Conservation (phyloP, 2,329 filamentous ascomycete genomes). For the Cytospora schulzeri region DNA sequence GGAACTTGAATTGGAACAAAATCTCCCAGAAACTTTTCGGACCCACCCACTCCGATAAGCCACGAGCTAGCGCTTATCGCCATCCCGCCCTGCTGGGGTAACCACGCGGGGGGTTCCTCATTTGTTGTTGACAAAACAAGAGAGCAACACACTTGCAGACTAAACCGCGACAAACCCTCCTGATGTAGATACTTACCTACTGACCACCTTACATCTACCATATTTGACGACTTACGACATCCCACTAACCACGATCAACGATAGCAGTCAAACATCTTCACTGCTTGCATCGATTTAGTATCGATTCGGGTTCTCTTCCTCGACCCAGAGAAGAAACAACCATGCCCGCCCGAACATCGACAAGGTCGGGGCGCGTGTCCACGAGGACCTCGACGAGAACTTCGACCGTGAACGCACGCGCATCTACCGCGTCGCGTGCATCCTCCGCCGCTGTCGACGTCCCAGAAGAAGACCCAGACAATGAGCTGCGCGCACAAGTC, state of each 20-base stretch:
- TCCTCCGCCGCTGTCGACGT: slow-evolving; percentile 51
- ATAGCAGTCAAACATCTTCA: slow-evolving; percentile 11
- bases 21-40: slow-evolving; percentile 26
- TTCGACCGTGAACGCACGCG: slow-evolving; percentile 43
- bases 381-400: slow-evolving; percentile 45
- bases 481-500: slow-evolving; percentile 72
- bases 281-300: slow-evolving; percentile 27
- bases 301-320: slow-evolving; percentile 27
- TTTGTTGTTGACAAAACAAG: slow-evolving; percentile 27
- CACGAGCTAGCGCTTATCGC: slow-evolving; percentile 18
- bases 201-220: neutral
- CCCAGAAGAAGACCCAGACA: slow-evolving; percentile 73
- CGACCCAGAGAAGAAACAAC: slow-evolving; percentile 25
- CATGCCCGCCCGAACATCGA: slow-evolving; percentile 55
- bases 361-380: slow-evolving; percentile 50
- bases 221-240: slow-evolving; percentile 4
- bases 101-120: slow-evolving; percentile 19
- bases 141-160: slow-evolving; percentile 12
- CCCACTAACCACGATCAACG: slow-evolving; percentile 3
- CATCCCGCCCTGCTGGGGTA: slow-evolving; percentile 22
- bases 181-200: neutral
- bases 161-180: neutral
- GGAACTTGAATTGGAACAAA: neutral
- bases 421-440: slow-evolving; percentile 49
- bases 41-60: slow-evolving; percentile 13